phyloP scores from a whole-genome alignment of 1,284 basidiomycete species.

The Ustilago lituana region DNA sequence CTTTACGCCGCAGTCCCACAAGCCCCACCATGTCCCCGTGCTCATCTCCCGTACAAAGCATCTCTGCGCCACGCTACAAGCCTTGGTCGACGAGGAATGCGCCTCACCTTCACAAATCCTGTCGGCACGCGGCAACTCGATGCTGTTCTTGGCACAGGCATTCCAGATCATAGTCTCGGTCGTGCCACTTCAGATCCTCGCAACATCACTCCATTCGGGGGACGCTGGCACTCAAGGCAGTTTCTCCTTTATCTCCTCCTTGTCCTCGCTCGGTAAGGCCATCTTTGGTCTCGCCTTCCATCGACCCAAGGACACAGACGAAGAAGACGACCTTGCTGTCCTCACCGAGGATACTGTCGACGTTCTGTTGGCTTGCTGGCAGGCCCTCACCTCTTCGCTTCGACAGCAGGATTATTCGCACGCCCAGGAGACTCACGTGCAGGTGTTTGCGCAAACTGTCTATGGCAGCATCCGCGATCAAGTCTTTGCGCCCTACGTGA shows the following conservation, averaged over 20 bases:
- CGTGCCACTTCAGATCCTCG: conserved; percentile 32
- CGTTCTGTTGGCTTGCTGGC: conserved; percentile 46
- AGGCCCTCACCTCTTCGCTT: conserved; percentile 22
- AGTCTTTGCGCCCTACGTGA: conserved; percentile 56
- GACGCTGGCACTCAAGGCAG: conserved; percentile 15
- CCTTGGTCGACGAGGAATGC: conserved; percentile 40
- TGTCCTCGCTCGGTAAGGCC: conserved; percentile 31
- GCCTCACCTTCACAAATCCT: conserved; percentile 15
- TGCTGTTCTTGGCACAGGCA: conserved; percentile 47
- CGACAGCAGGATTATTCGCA: conserved; percentile 27
- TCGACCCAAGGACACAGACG: conserved; percentile 32
- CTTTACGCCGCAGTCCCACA: conserved; percentile 38
- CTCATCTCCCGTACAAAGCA: conserved; percentile 33
- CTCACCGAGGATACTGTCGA: conserved; percentile 51
- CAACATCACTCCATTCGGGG: conserved; percentile 18
- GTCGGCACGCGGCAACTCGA: conserved; percentile 39
- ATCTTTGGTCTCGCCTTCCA: conserved; percentile 51
- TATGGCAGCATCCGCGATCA: conserved; percentile 48
- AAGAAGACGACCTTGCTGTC: conserved; percentile 52
- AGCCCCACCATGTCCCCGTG: conserved; percentile 36
- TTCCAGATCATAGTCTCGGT: conserved; percentile 43
- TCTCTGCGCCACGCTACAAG: conserved; percentile 35
- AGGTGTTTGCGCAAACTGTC: conserved; percentile 31
- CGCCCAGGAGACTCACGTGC: conserved; percentile 24
- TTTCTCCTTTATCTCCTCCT: conserved; percentile 36